phyloP scores from a whole-genome alignment of 306 rosid species.

The Pterocarpus santalinus region DNA sequence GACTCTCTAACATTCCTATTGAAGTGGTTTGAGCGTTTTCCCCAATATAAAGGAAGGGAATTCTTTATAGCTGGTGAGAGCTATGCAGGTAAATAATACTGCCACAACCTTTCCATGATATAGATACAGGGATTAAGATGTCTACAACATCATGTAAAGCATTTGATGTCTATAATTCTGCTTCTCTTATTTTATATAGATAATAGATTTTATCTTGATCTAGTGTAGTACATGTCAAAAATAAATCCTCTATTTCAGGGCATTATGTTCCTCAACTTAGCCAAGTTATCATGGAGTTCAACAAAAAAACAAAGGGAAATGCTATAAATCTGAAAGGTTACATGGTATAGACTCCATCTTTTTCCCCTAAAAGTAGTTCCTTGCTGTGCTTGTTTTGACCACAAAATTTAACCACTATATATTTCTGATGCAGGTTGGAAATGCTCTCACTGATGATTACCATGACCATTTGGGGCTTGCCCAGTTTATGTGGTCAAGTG shows the following conservation, averaged over 20 bases:
- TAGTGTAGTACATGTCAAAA: conserved; percentile 14
- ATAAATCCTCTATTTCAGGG: conserved; percentile 61
- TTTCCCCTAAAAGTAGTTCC: background rate
- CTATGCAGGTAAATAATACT: conserved; percentile 74
- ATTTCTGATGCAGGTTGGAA: conserved; percentile 80
- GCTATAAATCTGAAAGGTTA: conserved; percentile 84
- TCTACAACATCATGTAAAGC: background rate
- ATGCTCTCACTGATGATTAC: conserved; percentile 88
- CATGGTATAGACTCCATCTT: conserved; percentile 63
- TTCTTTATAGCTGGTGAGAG: conserved; percentile 88
- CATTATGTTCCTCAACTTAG: conserved; percentile 97
- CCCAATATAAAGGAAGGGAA: conserved; percentile 72
- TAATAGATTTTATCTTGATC: background rate
- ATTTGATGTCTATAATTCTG: conserved; percentile 17
- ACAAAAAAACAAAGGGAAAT: conserved; percentile 52
- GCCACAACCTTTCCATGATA: background rate
- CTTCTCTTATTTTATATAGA: background rate
- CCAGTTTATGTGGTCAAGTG: conserved; percentile 90
- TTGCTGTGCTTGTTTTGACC: conserved; percentile 3
- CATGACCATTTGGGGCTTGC: conserved; percentile 78
- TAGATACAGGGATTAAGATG: too few relatives aligned
- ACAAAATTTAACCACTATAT: conserved; percentile 6
- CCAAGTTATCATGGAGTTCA: conserved; percentile 79
- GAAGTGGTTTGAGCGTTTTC: conserved; percentile 89
- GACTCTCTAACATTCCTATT: conserved; percentile 73